Evolutionary conservation across 345 rosid species (phyloP).

Genomic region (Eucalyptus marginata): DNA sequence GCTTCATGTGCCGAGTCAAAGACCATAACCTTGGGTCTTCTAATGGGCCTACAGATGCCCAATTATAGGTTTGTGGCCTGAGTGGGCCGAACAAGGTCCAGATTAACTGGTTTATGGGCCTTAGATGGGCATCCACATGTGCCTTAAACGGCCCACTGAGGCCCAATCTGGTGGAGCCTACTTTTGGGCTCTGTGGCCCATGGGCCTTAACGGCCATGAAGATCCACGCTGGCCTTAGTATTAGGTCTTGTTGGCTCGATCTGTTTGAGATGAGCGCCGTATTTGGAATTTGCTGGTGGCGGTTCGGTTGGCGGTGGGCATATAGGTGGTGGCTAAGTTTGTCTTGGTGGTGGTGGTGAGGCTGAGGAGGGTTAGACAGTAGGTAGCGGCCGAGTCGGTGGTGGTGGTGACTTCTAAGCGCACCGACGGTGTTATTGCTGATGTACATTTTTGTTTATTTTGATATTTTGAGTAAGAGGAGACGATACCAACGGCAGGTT

Average conservation of each 20-base stretch:
- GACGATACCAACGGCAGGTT: too few species aligned
- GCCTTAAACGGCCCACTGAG: background rate
- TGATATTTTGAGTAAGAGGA: too few species aligned
- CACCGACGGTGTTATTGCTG: too few species aligned
- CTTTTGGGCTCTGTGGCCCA: background rate
- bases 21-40: background rate
- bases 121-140: accelerated
- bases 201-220: background rate
- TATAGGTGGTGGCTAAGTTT: background rate
- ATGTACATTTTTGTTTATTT: too few species aligned
- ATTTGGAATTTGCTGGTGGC: background rate
- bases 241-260: background rate
- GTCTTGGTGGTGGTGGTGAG: background rate
- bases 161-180: accelerated
- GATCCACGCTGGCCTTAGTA: background rate
- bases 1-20: background rate
- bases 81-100: background rate
- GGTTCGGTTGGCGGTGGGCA: background rate
- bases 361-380: background rate
- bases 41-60: background rate
- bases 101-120: background rate
- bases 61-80: accelerated
- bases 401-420: background rate
- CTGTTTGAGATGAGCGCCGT: background rate
- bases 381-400: background rate